Evolutionary conservation across 2,329 filamentous ascomycete species (phyloP), one percentile per base, ranked within the genome.

Genomic region (Penicillium sp.): DNA sequence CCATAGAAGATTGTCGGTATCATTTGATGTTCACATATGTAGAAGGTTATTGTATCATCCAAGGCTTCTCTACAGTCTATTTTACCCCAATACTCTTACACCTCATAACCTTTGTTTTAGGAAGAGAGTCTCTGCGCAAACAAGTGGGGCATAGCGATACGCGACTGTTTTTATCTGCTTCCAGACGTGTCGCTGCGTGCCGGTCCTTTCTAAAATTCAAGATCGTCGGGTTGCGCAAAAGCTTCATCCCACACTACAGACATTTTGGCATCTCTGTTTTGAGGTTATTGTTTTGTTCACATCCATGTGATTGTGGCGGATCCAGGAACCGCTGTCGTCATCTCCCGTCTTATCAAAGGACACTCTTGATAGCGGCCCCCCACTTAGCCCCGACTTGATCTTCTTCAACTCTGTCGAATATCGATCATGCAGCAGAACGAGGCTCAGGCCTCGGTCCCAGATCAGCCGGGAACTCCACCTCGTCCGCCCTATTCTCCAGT

Each of bases 401-500:
- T 16, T 53, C 36, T 42, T 34, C 39, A 38, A 44, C 41, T 42
- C 9, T 8, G 6, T 49, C 27, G 10, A 36, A 47, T 32, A 26
- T 49, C 46, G 38, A 53, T 34, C 39, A 53, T 53, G 51, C 46
- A 53, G 23, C 61, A 61, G 44, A 60, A 62, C n/a, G 55, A 60
- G 27, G 47, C 45, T 38, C 44, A 45, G 23, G 26, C 48, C 35
- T 41, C 44, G 59, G 53, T 43, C 39, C 38, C 47, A 16, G 56
- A 68, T 43, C 67, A 66, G 10, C 70, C 69, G 40, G 67, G 69
- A 36, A 76, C 74, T 38, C 74, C 74, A 43, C 73, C 76, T 48
- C 73, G 70, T 35, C 76, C 76, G 23, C 75, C 76, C 26, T 78
- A 78, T 65, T 78, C 76, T 18, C 76, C 76, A 10, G 74, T 78